Base-by-base conservation (phyloP, 2,329 filamentous ascomycete genomes). In the Sarocladium brachiariae region DNA sequence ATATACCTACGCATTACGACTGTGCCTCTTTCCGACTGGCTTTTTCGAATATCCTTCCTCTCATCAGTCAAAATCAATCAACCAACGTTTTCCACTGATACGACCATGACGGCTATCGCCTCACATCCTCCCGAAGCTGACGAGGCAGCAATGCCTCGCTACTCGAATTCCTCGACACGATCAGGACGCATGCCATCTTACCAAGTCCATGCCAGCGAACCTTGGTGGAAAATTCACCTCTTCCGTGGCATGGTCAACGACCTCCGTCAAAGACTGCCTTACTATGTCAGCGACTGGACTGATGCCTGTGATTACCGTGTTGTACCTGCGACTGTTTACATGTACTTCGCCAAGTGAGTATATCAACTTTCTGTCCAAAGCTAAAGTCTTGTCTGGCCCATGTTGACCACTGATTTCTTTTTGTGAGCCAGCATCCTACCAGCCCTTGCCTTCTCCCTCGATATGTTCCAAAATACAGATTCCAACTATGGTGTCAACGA, bases 301-400 rank as follows among this genome's bases (percentile, higher is more conserved):
- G 89, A 95, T 71, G 89, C 89, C 1, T 93, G 87, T 87, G 87
- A 95, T 63, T 95, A 95, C 70, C 81, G 89, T 50, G 87, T 95
- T 37, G 78, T 95, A 34, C 89, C 89, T 1, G 88, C 88, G 14
- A 95, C 89, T 9, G 73, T 95, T 25, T 95, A 95, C 69, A 95
- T 95, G 87, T 95, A 93, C 71, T 95, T 95, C 76, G 89, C 89
- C 55, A 95, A 95, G 88, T 92, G 76, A 55, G 74, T 57, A 18
- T 47, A 19, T 19, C 2, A 18, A 9, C 5, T 14, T n/a, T n/a
- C n/a, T n/a, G n/a, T n/a, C n/a, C n/a, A n/a, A n/a, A n/a, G n/a
- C n/a, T n/a, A n/a, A n/a, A n/a, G n/a, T n/a, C n/a, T n/a, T n/a
- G n/a, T n/a, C n/a, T n/a, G n/a, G n/a, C n/a, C n/a, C n/a, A n/a